Evolutionary conservation across 2,329 filamentous ascomycete genomes (phyloP).

Genomic region (Colletotrichum sp.): DNA sequence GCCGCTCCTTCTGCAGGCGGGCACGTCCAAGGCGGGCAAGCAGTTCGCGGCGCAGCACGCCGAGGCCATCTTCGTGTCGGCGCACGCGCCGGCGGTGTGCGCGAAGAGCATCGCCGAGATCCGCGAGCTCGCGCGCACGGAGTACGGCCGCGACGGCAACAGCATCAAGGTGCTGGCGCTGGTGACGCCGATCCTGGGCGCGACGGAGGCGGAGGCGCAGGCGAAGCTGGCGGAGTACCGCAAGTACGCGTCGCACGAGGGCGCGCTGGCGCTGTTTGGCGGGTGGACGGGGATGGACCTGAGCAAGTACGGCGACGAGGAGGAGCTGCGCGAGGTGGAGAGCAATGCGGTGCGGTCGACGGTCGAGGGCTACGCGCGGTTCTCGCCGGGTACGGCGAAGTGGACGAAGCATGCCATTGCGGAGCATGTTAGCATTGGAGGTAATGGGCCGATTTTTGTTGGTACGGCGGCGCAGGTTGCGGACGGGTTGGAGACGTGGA

Average conservation of each 20-base stretch:
- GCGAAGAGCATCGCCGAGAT: slow-evolving; percentile 69
- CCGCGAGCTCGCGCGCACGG: slow-evolving; percentile 55
- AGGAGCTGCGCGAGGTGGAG: slow-evolving; percentile 67
- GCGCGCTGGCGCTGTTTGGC: slow-evolving; percentile 73
- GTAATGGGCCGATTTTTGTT: slow-evolving; percentile 68
- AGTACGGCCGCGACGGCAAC: slow-evolving; percentile 61
- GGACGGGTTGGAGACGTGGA: slow-evolving; percentile 71
- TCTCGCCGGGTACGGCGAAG: slow-evolving; percentile 64
- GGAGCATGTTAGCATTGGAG: slow-evolving; percentile 71
- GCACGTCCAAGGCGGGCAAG: slow-evolving; percentile 70
- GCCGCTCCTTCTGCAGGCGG: slow-evolving; percentile 73
- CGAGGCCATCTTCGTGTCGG: slow-evolving; percentile 73
- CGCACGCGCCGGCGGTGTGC: slow-evolving; percentile 66
- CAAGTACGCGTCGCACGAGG: slow-evolving; percentile 64
- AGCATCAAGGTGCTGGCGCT: slow-evolving; percentile 73
- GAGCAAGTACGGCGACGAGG: slow-evolving; percentile 65
- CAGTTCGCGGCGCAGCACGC: slow-evolving; percentile 72
- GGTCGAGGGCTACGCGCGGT: slow-evolving; percentile 60
- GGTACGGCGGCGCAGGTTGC: slow-evolving; percentile 70
- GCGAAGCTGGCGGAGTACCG: slow-evolving; percentile 68
- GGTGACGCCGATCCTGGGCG: slow-evolving; percentile 68
- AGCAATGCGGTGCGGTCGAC: slow-evolving; percentile 66
- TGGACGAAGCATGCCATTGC: slow-evolving; percentile 78
- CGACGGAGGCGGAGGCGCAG: slow-evolving; percentile 69
- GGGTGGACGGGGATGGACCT: slow-evolving; percentile 72